These are phyloP conservation scores for Alternaria tenuissima DNA, from an alignment of 2,329 filamentous ascomycete genomes.

Conservation along the genomic window DNA sequence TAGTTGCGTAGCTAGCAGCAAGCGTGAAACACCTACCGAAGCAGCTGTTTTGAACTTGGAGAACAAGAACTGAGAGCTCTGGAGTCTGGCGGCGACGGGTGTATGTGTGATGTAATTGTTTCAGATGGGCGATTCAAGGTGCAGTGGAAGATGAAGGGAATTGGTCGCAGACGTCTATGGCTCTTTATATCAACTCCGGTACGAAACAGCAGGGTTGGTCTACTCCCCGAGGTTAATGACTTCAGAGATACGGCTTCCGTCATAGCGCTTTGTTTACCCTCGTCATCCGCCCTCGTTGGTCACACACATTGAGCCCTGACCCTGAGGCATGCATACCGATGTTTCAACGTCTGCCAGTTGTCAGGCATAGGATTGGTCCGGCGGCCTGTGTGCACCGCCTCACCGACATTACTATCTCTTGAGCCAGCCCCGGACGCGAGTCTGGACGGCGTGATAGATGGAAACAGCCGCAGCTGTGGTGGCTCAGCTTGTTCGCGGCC, in stretches of 20 bases:
- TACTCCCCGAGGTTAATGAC: background rate
- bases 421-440: background rate
- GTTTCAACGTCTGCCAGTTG: constrained; percentile 11
- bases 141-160: background rate
- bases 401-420: constrained; percentile 8
- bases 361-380: constrained; percentile 21
- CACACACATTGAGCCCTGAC: constrained; percentile 9
- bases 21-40: background rate
- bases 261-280: constrained; percentile 10
- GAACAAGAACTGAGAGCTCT: background rate
- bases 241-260: constrained; percentile 1
- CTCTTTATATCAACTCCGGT: constrained; percentile 16
- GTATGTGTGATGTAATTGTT: background rate
- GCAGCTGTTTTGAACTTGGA: background rate
- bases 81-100: background rate
- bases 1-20: background rate
- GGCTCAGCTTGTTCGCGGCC: constrained; percentile 21
- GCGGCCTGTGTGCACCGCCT: constrained; percentile 24
- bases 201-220: background rate
- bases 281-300: constrained; percentile 11
- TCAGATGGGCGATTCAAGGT: background rate
- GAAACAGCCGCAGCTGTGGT: constrained; percentile 7
- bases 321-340: constrained; percentile 17
- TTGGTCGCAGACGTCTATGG: background rate
- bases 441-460: constrained; percentile 10